Base-by-base conservation (phyloP, 1,284 basidiomycete species). In the Cutaneotrichosporon sp. region DNA sequence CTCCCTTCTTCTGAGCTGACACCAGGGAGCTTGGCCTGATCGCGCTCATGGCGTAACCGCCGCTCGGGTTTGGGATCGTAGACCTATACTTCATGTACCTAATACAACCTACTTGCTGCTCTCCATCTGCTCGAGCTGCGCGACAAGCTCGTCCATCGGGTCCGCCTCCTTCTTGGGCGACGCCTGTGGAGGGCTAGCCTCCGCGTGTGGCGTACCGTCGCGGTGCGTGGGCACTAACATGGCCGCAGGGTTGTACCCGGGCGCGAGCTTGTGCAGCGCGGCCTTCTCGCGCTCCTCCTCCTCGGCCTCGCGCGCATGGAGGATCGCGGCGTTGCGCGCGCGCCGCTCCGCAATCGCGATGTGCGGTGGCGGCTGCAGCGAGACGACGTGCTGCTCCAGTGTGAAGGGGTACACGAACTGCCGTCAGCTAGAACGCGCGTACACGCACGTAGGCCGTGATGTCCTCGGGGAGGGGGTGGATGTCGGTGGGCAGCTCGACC, bases 371-470 rank as follows among this genome's bases (percentile, higher is more conserved):
- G 87, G 84, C 73, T 89, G 87, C 54, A 91, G 78, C 1, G 87
- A 84, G 59, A 94, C 75, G 66, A 92, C 83, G 72, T 95, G 92
- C 0, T 88, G 85, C 72, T 97, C 93, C 56, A 97, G 84, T 0
- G 91, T 90, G 81, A 91, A 95, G 2, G 93, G 93, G 72, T 97
- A 95, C 38, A 90, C 93, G 70, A 95, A 95, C 93, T 97, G 72
- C 11, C 14, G 25, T 53, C 11, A 51, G 53, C 51, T 25, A 13
- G 29, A 18, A 50, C 0, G 53, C 18, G 16, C 4, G 9, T 1
- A 10, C 22, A 79, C 89, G 74, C 76, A 93, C 93, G 73, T 95
- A 97, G 67, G 89, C 86, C 4, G 87, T 88, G 11, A 97, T 88
- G 57, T 89, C 90, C 27, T 92, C 90, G 4, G 93, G 93, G 2